phyloP scores from a whole-genome alignment of 495 filamentous ascomycete genomes.

The Aspergillus ostianus region DNA sequence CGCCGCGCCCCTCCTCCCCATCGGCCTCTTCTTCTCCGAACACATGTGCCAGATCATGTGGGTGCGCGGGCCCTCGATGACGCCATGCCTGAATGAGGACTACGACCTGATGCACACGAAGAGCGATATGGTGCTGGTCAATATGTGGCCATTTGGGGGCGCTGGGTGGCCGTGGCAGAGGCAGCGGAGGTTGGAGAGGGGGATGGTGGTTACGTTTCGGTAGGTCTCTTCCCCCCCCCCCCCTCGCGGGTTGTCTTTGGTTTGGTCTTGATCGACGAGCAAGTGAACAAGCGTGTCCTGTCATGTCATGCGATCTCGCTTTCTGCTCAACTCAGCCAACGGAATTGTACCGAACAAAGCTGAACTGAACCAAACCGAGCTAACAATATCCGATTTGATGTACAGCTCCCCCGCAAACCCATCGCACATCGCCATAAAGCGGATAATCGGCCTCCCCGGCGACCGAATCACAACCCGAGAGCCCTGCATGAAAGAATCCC shows the following conservation, averaged over 20 bases:
- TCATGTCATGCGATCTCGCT: no score
- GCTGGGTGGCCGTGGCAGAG: conserved; percentile 38
- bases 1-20: conserved; percentile 60
- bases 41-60: conserved; percentile 60
- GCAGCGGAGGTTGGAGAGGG: conserved; percentile 43
- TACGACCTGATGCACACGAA: conserved; percentile 54
- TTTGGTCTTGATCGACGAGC: conserved; percentile 5
- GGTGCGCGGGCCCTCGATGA: conserved; percentile 73
- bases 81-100: conserved; percentile 68
- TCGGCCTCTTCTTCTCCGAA: conserved; percentile 61
- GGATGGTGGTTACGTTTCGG: conserved; percentile 57
- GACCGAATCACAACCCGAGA: conserved; percentile 62
- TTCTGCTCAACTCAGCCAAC: no score
- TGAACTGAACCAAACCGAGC: no score
- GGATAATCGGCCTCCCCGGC: conserved; percentile 67
- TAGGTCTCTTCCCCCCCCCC: conserved; percentile 26
- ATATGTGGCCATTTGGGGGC: conserved; percentile 41
- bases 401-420: conserved; percentile 63
- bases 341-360: no score
- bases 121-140: conserved; percentile 50
- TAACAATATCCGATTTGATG: no score
- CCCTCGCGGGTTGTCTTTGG: no score
- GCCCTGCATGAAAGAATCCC: conserved; percentile 56
- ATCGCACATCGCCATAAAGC: conserved; percentile 60
- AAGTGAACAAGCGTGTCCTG: no score